These are phyloP conservation scores for Exophiala oligosperma DNA, from an alignment of 2,329 filamentous ascomycete species.

Conservation along the genomic window DNA sequence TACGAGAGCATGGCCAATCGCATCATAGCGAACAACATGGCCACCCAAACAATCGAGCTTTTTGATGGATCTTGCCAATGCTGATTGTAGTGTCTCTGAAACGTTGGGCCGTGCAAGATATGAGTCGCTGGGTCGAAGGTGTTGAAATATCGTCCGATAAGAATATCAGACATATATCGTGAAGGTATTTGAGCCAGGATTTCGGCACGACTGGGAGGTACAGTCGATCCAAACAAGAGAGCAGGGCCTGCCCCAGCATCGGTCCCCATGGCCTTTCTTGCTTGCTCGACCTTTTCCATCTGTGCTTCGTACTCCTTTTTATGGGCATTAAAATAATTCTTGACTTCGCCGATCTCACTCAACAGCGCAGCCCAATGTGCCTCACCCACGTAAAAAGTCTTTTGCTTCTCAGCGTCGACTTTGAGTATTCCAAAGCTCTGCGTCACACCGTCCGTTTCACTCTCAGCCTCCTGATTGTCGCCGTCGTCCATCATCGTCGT, in stretches of 20 bases:
- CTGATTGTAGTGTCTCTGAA: slow-evolving; percentile 68
- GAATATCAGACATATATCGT: slow-evolving; percentile 77
- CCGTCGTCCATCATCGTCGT: slow-evolving; percentile 48
- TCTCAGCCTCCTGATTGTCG: slow-evolving; percentile 61
- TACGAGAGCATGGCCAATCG: slow-evolving; percentile 65
- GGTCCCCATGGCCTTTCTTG: slow-evolving; percentile 58
- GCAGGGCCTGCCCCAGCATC: slow-evolving; percentile 66
- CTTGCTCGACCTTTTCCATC: slow-evolving; percentile 71
- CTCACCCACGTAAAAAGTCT: slow-evolving; percentile 78
- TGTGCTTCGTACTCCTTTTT: slow-evolving; percentile 87
- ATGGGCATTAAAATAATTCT: slow-evolving; percentile 81
- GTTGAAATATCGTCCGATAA: slow-evolving; percentile 89
- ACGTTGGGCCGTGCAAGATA: slow-evolving; percentile 80
- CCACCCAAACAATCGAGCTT: slow-evolving; percentile 61
- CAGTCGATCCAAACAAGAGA: slow-evolving; percentile 72
- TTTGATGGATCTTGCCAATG: slow-evolving; percentile 62
- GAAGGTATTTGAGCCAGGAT: slow-evolving; percentile 77
- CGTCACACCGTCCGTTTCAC: slow-evolving; percentile 69
- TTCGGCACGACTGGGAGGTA: slow-evolving; percentile 71
- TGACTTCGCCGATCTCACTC: slow-evolving; percentile 86
- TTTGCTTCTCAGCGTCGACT: slow-evolving; percentile 71
- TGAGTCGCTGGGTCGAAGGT: slow-evolving; percentile 68
- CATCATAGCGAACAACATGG: slow-evolving; percentile 65
- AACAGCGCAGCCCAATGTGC: slow-evolving; percentile 82
- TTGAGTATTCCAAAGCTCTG: slow-evolving; percentile 80